phyloP scores from a whole-genome alignment of 768 basidiomycete genomes.

The Pleurotus djamor region DNA sequence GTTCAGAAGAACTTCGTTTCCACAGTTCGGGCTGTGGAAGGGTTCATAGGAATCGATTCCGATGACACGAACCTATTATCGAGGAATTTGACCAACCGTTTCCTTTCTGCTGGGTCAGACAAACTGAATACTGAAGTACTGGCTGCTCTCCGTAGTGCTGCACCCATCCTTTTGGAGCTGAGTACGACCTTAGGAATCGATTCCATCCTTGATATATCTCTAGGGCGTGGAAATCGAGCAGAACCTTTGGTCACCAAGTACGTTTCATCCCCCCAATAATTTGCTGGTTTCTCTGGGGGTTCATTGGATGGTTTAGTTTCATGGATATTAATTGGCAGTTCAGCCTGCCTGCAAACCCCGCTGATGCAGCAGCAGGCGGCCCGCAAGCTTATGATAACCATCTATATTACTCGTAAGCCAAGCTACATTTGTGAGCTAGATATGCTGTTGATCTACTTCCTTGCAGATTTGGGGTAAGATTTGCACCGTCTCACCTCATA shows the following conservation, averaged over 20 bases:
- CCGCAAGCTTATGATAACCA: constrained; percentile 80
- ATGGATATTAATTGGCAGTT: constrained; percentile 83
- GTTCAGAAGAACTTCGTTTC: constrained; percentile 72
- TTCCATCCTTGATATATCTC: constrained; percentile 12
- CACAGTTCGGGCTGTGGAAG: constrained; percentile 64
- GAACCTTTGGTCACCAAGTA: constrained; percentile 35
- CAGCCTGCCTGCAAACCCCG: constrained; percentile 69
- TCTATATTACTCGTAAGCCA: constrained; percentile 67
- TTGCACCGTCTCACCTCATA: constrained; percentile 1
- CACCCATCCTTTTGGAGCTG: constrained; percentile 33
- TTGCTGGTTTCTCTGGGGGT: not conserved
- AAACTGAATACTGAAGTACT: constrained; percentile 22
- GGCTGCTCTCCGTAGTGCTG: constrained; percentile 28
- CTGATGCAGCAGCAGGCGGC: constrained; percentile 56
- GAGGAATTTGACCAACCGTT: constrained; percentile 13
- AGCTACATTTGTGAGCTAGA: not conserved
- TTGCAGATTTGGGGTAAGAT: constrained; percentile 55
- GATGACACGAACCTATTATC: constrained; percentile 21
- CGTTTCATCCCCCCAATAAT: constrained; percentile 4
- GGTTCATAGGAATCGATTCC: constrained; percentile 51
- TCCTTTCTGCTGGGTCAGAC: constrained; percentile 18
- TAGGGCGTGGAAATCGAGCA: constrained; percentile 8
- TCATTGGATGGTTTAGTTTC: constrained; percentile 43
- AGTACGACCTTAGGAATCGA: constrained; percentile 20
- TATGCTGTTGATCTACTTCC: constrained; percentile 5